Base-by-base conservation (phyloP, 225 moss, liverwort and hornwort genomes). In the Asterella californica region DNA sequence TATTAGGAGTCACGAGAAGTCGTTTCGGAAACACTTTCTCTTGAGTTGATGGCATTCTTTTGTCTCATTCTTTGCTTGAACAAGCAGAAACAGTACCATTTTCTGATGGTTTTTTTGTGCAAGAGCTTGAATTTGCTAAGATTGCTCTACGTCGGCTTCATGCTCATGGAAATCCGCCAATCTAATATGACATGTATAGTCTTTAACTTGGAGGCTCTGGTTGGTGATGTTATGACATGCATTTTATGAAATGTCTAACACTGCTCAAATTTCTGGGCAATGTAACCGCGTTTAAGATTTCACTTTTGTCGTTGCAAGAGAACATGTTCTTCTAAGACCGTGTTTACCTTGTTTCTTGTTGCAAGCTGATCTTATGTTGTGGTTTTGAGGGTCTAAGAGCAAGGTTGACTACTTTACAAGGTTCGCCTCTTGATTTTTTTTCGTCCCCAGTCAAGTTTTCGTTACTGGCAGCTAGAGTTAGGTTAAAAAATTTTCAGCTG, bases 11-110 rank as follows among this genome's bases (percentile, higher is more conserved):
- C 49, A 37, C 54, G 38, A 79, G 15, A 79, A 34, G 24, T 70
- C 69, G 53, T 54, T 70, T 32, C 25, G 27, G 38, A 70, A 70
- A 50, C 52, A 11, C n/a, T 70, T 53, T 50, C 52, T 48, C 68
- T 52, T 52, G 79, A 52, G 63, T 77, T 62, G 64, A 77, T 77
- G 77, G 64, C 77, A 62, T 77, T 45, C 33, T 76, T 36, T 65
- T 34, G 46, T 65, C 66, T 67, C 66, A 32, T 78, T 53, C 78
- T 61, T 66, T 67, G 17, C 48, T 48, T 42, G 76, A 22, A 38
- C n/a, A 61, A 76, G 60, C 25, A 12, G 60, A 57, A 59, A 38
- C 57, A 11, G 9, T 76, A 42, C 25, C 57, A 62, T 45, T 46
- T n/a, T 77, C 15, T 77, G 64, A 63, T 77, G 77, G 53, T 77